Evolutionary conservation across 306 rosid species (phyloP), one percentile per base, ranked within the genome.

Genomic region (Prinsepia uniflora): DNA sequence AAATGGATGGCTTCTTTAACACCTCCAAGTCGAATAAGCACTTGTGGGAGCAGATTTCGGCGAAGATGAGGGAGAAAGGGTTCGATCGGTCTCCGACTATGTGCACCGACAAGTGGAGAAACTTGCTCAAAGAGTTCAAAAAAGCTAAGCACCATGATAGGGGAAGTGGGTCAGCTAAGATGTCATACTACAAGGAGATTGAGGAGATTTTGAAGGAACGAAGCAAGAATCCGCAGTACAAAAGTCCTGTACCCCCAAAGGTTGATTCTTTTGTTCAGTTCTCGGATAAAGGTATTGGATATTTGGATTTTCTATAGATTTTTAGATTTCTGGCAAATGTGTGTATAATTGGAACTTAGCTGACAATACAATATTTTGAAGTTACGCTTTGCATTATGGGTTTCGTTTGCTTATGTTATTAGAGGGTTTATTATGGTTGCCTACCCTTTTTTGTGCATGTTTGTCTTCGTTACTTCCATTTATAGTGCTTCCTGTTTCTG

Each of bases 31-130:
- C 99, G 1, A 94, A 94, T 80, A 94, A 89, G 75, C 99, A 94
- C 72, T 55, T 94, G 59, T 94, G 99, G 99, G 97, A 91, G 4
- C 95, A 91, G 79, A 94, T 94, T 44, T 94, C 99, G 0, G 61
- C 91, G 0, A 94, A 87, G 76, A 91, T 94, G 99, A 86, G 90
- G 39, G 96, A 82, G 5, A 89, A 88, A 70, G 99, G 99, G 22
- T 94, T 94, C 67, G 97, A 91, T 79, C 85, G 99, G 10, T 91
- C 95, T 0, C 97, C 99, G 0, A 94, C 95, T 11, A 94, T 94
- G 99, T 94, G 99, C 72, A 94, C 99, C 2, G 99, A 94, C 50
- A 94, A 94, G 75, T 94, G 99, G 99, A 87, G 99, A 76, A 94
- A 94, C 72, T 76, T 94, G 48, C 80, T 91, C 18, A 94, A 94